Evolutionary conservation across 2,329 filamentous ascomycete genomes (phyloP).

Genomic region (Zymoseptoria crescenta): DNA sequence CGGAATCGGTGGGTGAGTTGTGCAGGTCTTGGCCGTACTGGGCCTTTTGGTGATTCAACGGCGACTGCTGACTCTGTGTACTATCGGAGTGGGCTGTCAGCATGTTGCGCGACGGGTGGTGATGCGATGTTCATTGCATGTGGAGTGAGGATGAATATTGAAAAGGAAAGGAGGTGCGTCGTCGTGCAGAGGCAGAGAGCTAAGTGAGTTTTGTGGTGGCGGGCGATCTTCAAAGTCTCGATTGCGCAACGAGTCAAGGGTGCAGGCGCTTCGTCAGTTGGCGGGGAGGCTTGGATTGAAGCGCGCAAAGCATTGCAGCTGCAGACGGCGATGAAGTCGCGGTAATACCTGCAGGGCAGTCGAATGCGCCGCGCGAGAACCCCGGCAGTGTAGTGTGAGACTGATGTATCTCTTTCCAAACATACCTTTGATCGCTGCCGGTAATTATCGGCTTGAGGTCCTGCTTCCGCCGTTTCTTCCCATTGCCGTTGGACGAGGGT

Average conservation of each 20-base stretch:
- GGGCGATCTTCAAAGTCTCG: neutral
- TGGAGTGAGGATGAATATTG: constrained; percentile 1
- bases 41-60: constrained; percentile 27
- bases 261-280: constrained; percentile 3
- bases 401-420: neutral
- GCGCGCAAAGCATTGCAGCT: neutral
- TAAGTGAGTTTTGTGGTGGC: constrained; percentile 6
- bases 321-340: neutral
- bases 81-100: constrained; percentile 16
- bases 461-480: constrained; percentile 68
- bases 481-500: constrained; percentile 19
- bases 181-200: constrained; percentile 1
- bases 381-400: neutral
- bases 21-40: constrained; percentile 50
- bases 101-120: constrained; percentile 11
- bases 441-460: constrained; percentile 69
- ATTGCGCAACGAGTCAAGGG: neutral
- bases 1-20: constrained; percentile 58
- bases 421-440: constrained; percentile 45
- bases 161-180: neutral
- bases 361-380: neutral
- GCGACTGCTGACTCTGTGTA: constrained; percentile 18
- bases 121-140: constrained; percentile 8
- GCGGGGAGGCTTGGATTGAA: constrained; percentile 1
- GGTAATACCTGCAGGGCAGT: neutral